Conservation (phyloP, 805 yeast genomes). For the Lipomyces spencermartinsiae region DNA sequence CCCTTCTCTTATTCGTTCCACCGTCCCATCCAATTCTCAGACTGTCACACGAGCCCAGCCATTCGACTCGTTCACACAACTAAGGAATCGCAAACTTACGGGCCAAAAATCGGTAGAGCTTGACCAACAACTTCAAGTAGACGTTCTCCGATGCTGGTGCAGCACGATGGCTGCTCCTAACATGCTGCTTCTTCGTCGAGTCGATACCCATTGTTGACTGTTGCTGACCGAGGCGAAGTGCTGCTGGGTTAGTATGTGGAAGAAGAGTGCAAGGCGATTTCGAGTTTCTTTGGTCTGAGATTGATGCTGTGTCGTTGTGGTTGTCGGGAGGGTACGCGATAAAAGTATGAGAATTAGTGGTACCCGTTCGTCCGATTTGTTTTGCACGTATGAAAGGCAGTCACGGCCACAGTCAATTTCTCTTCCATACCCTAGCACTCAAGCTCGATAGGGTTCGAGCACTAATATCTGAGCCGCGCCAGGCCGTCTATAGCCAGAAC, state of each 20-base stretch:
- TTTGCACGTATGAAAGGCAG: neutral
- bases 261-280: neutral
- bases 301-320: slow-evolving; percentile 3
- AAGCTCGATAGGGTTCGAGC: neutral
- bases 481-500: neutral
- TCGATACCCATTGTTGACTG: slow-evolving; percentile 52
- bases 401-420: neutral
- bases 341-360: neutral
- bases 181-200: slow-evolving; percentile 95
- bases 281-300: neutral
- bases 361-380: neutral
- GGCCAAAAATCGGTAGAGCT: slow-evolving; percentile 98
- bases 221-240: neutral
- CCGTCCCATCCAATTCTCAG: neutral
- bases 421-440: neutral
- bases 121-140: slow-evolving; percentile 97
- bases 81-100: slow-evolving; percentile 71
- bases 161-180: slow-evolving; percentile 92
- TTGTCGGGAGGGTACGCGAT: neutral
- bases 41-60: neutral
- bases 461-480: neutral
- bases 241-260: slow-evolving; percentile 10
- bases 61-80: neutral
- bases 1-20: neutral
- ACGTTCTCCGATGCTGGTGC: slow-evolving; percentile 99